phyloP scores from a whole-genome alignment of 257 asterid genomes.

The Linderniella brevidens region DNA sequence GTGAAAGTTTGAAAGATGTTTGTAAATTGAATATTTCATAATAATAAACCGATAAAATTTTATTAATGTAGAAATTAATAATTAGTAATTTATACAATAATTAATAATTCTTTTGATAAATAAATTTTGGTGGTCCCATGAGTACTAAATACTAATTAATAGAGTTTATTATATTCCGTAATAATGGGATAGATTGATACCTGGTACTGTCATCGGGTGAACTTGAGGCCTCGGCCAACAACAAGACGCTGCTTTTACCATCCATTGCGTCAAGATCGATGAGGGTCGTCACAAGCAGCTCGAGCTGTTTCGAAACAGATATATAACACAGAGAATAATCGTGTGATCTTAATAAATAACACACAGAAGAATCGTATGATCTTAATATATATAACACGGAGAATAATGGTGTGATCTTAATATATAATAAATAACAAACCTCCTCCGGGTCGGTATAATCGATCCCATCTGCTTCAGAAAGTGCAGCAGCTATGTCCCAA shows the following conservation, averaged over 20 bases:
- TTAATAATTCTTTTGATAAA: too few relatives aligned
- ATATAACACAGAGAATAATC: neutral
- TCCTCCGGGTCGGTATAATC: slow-evolving; percentile 95
- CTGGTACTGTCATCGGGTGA: slow-evolving; percentile 91
- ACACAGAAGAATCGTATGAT: too few relatives aligned
- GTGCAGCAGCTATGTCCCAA: slow-evolving; percentile 75
- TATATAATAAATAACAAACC: too few relatives aligned
- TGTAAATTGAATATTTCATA: too few relatives aligned
- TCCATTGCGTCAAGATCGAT: slow-evolving; percentile 97
- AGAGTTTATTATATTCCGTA: neutral
- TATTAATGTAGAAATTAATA: neutral
- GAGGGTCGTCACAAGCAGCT: slow-evolving; percentile 70
- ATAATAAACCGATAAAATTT: neutral
- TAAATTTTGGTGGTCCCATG: neutral
- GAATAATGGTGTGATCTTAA: too few relatives aligned
- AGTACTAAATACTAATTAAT: too few relatives aligned
- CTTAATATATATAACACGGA: neutral
- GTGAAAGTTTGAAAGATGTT: too few relatives aligned
- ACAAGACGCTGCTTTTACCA: slow-evolving; percentile 70
- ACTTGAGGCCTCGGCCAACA: slow-evolving; percentile 79
- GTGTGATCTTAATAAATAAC: too few relatives aligned
- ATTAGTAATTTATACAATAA: neutral
- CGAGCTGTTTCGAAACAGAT: slow-evolving; percentile 46
- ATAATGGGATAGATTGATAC: slow-evolving; percentile 17
- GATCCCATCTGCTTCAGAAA: slow-evolving; percentile 87